Percentiles rank a stretch among this genome's conserved stretches.
phyloP scores from a whole-genome alignment of 306 rosid species.

The Pueraria montana region DNA sequence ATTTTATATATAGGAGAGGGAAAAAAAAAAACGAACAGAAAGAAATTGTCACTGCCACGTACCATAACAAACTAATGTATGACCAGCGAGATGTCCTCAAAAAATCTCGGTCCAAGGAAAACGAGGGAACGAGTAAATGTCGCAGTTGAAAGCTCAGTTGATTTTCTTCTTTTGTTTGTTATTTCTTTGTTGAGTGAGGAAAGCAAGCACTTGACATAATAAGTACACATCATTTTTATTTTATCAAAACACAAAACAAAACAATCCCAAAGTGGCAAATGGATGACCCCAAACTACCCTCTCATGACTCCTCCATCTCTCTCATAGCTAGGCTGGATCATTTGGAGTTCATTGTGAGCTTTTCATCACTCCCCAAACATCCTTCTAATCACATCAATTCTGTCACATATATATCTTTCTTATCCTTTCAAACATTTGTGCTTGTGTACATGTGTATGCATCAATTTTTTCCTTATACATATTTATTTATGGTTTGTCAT shows the following conservation, averaged over 20 bases:
- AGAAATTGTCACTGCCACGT: constrained; percentile 44
- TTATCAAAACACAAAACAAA: background rate
- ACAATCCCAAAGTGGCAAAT: constrained; percentile 35
- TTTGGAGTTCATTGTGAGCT: constrained; percentile 71
- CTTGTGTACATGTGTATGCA: background rate
- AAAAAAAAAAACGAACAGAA: background rate
- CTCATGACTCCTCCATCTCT: constrained; percentile 60
- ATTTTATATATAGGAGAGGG: background rate
- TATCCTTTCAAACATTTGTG: constrained; percentile 2
- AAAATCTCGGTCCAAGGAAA: constrained; percentile 48
- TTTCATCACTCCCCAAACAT: background rate
- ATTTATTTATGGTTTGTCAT: constrained; percentile 9
- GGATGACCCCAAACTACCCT: constrained; percentile 54
- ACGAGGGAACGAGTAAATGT: constrained; percentile 51
- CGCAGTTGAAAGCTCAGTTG: constrained; percentile 40
- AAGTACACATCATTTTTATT: background rate
- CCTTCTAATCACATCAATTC: background rate
- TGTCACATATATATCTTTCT: constrained; percentile 17
- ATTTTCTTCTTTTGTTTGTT: constrained; percentile 33
- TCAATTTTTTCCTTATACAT: background rate
- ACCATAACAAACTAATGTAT: constrained; percentile 57
- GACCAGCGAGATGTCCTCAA: constrained; percentile 40
- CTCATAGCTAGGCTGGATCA: constrained; percentile 80
- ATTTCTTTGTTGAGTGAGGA: background rate
- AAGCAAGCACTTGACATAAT: constrained; percentile 30